Evolutionary conservation across 331 rosid genomes (phyloP), one percentile per base, ranked within the genome.

Genomic region (Prunus yedoensis): DNA sequence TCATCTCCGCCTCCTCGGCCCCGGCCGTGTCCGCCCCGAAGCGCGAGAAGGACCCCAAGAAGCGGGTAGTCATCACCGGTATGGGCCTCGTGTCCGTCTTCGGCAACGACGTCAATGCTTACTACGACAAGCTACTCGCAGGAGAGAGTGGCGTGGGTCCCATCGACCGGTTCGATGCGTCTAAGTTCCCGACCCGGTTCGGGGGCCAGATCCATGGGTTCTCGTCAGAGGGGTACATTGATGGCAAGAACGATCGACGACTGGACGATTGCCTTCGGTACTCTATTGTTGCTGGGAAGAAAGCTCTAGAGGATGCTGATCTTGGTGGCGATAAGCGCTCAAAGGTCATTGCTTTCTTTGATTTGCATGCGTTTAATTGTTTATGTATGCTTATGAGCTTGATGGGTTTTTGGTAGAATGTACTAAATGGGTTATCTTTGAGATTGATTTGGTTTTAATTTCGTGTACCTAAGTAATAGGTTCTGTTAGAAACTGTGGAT

Each of bases 171-270:
- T 95, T 95, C 51, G 99, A 95, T 59, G 99, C 96, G 0, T 92
- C 99, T 17, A 95, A 95, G 85, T 95, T 95, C 45, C 97, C 99
- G 4, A 95, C 99, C 10, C 80, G 97, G 68, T 95, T 95, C 60
- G 99, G 89, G 4, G 99, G 99, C 12, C 99, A 92, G 96, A 95
- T 95, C 90, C 97, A 83, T 0, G 97, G 89, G 13, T 95, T 95
- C 74, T 77, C 21, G 74, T 81, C 97, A 1, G 82, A 92, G 75
- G 99, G 99, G 0, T 92, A 90, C 84, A 92, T 95, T 76, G 97
- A 92, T 16, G 97, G 97, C 15, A 95, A 95, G 86, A 92, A 92
- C 45, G 99, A 95, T 66, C 85, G 97, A 32, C 86, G 97, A 4
- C 97, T 90, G 25, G 99, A 95, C 43, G 97, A 95, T 77, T 95